These are phyloP conservation scores for Teratosphaeria nubilosa DNA, from an alignment of 2,329 filamentous ascomycete genomes.

Conservation along the genomic window DNA sequence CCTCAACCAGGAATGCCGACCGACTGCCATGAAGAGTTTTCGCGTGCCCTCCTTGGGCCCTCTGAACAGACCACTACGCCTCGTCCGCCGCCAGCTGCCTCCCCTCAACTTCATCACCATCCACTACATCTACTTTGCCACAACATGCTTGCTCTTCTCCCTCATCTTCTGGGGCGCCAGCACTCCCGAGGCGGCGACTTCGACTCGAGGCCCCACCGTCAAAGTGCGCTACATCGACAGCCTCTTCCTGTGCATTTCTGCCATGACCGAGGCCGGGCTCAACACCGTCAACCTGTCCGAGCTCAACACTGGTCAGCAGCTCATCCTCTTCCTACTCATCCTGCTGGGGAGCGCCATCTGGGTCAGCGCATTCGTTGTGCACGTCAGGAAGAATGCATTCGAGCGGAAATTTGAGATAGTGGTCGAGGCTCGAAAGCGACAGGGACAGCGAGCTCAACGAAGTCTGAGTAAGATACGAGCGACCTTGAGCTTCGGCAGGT, in stretches of 20 bases:
- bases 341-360: slow-evolving; percentile 58
- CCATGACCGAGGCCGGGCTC: slow-evolving; percentile 57
- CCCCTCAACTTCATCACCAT: slow-evolving; percentile 31
- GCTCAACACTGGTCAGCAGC: slow-evolving; percentile 59
- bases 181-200: slow-evolving; percentile 28
- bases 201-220: slow-evolving; percentile 32
- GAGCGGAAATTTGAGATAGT: slow-evolving; percentile 50
- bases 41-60: slow-evolving; percentile 5
- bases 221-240: slow-evolving; percentile 47
- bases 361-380: slow-evolving; percentile 55
- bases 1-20: background rate
- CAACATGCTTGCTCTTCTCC: slow-evolving; percentile 45
- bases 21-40: background rate
- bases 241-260: slow-evolving; percentile 56
- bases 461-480: slow-evolving; percentile 21
- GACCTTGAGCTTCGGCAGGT: slow-evolving; percentile 18
- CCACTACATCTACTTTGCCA: slow-evolving; percentile 58
- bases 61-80: slow-evolving; percentile 9
- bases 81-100: slow-evolving; percentile 13
- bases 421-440: slow-evolving; percentile 28
- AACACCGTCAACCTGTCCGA: slow-evolving; percentile 57
- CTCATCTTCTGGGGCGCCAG: slow-evolving; percentile 53
- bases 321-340: slow-evolving; percentile 54
- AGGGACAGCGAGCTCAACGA: slow-evolving; percentile 3
- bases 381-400: slow-evolving; percentile 52